Evolutionary conservation across 208 protist species (phyloP).

Genomic region (Crithidia fasciculata): DNA sequence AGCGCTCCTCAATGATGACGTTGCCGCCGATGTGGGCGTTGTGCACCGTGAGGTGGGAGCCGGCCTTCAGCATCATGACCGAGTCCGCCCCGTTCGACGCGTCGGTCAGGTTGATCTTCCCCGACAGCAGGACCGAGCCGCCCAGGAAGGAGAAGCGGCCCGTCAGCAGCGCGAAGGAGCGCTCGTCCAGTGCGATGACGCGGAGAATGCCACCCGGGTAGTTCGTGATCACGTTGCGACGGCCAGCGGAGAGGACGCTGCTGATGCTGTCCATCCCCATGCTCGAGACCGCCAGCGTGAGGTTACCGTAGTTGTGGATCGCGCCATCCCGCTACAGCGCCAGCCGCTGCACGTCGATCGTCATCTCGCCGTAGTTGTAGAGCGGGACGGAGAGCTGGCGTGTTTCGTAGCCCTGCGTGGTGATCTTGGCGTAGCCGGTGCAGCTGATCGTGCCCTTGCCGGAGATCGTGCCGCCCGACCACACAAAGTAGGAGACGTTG

Average conservation of each 20-base stretch:
- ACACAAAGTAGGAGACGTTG: slow-evolving; percentile 81
- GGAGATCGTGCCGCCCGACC: slow-evolving; percentile 77
- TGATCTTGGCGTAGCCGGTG: slow-evolving; percentile 61
- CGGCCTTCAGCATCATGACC: slow-evolving; percentile 40
- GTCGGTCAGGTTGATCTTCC: slow-evolving; percentile 65
- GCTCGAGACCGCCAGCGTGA: slow-evolving; percentile 65
- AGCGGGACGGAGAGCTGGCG: slow-evolving; percentile 60
- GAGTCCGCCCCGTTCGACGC: slow-evolving; percentile 36
- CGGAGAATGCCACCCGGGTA: slow-evolving; percentile 53
- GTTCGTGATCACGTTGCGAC: slow-evolving; percentile 66
- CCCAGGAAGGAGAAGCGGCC: slow-evolving; percentile 56
- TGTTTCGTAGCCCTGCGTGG: slow-evolving; percentile 71
- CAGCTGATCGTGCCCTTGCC: slow-evolving; percentile 75
- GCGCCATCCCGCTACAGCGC: slow-evolving; percentile 58
- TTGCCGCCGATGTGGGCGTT: slow-evolving; percentile 45
- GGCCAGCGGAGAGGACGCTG: slow-evolving; percentile 56
- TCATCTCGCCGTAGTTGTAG: slow-evolving; percentile 83
- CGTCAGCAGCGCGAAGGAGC: slow-evolving; percentile 55
- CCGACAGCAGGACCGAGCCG: slow-evolving; percentile 56
- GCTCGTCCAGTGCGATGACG: slow-evolving; percentile 63
- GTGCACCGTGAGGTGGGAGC: slow-evolving; percentile 40
- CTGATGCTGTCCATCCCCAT: slow-evolving; percentile 66
- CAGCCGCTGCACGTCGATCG: slow-evolving; percentile 78
- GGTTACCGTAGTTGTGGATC: slow-evolving; percentile 83
- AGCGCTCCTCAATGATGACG: slow-evolving; percentile 47